A percentile compares a stretch with the other conserved stretches of the same genome.
These are phyloP conservation scores for Boletus barrowsii DNA, from an alignment of 768 basidiomycete genomes.

Conservation along the genomic window DNA sequence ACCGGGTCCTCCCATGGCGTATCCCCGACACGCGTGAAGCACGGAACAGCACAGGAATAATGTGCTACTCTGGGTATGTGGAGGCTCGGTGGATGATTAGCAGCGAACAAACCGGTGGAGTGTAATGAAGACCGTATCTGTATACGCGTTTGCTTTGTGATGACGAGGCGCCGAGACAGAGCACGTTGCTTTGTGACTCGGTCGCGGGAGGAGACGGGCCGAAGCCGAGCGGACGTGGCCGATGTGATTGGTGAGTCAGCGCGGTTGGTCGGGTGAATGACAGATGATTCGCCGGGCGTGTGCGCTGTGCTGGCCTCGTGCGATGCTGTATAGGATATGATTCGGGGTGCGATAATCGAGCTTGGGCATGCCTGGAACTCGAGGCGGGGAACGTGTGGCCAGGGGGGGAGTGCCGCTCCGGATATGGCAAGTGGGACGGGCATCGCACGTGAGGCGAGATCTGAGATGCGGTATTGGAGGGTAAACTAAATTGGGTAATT, in stretches of 20 bases:
- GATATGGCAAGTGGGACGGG: constrained; percentile 13
- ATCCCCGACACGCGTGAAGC: background rate
- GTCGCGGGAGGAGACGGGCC: constrained; percentile 6
- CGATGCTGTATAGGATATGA: background rate
- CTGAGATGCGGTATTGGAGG: constrained; percentile 26
- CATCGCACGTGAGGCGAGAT: constrained; percentile 28
- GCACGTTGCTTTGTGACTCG: background rate
- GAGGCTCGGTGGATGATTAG: constrained; percentile 14
- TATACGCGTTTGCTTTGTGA: too few species aligned
- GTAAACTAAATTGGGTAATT: constrained; percentile 14
- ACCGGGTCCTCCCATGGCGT: background rate
- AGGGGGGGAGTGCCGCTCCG: constrained; percentile 8
- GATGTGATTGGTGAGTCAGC: constrained; percentile 12
- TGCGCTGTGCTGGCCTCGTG: constrained; percentile 4
- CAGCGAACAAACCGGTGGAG: constrained; percentile 5
- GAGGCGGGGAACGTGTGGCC: constrained; percentile 32
- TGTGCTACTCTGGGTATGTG: background rate
- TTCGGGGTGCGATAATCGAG: constrained; percentile 33
- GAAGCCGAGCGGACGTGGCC: background rate
- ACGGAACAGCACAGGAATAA: constrained; percentile 15
- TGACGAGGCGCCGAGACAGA: too few species aligned
- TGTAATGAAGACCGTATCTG: background rate
- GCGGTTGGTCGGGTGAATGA: background rate
- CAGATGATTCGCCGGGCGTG: background rate
- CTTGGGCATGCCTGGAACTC: constrained; percentile 24